Evolutionary conservation across 306 rosid genomes (phyloP), one percentile per base, ranked within the genome.

Genomic region (Leucaena leucocephala): DNA sequence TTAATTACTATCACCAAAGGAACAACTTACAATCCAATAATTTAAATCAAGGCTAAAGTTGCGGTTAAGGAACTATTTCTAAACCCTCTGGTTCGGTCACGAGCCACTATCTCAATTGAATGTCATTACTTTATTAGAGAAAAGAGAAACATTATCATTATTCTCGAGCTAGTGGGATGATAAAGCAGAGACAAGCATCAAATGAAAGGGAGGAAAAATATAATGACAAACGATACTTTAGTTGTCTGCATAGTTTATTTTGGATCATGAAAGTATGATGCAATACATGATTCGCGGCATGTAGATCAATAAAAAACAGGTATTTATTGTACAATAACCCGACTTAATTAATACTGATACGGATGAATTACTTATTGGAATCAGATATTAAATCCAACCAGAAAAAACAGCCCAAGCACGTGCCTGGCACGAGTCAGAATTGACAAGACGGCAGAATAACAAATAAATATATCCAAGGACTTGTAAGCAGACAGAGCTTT

Each of bases 171-270:
- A 38, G 54, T 55, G 76, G 76, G 38, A 54, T 19, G 50, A 39
- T 73, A 38, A 73, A 73, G 67, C 4, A 4, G n/a, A 19, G 49
- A 72, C 40, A 50, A 17, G 54, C 65, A 72, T 73, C 77, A 73
- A 52, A 12, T 73, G 58, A 73, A 73, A 73, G 67, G 19, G 3
- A 1, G 5, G 5, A 48, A 17, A 9, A 52, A 11, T 4, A 73
- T 72, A 72, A 72, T 72, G 77, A 73, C 77, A 73, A 73, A 19
- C 19, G 38, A 6, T 38, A 38, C 76, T 72, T 72, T 72, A 5
- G 65, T 6, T 16, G 22, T 10, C 33, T 17, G 7, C 17, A 4
- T 0, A 59, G 16, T 59, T 8, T 59, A 15, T 44, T 52, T n/a
- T 36, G 42, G 48, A n/a, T 36, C 42, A 4, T 10, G 35, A 38